Percentiles rank a stretch among this genome's conserved stretches.
Conservation (phyloP, 352 stramenopile genomes). For the Phytopythium sindhum region DNA sequence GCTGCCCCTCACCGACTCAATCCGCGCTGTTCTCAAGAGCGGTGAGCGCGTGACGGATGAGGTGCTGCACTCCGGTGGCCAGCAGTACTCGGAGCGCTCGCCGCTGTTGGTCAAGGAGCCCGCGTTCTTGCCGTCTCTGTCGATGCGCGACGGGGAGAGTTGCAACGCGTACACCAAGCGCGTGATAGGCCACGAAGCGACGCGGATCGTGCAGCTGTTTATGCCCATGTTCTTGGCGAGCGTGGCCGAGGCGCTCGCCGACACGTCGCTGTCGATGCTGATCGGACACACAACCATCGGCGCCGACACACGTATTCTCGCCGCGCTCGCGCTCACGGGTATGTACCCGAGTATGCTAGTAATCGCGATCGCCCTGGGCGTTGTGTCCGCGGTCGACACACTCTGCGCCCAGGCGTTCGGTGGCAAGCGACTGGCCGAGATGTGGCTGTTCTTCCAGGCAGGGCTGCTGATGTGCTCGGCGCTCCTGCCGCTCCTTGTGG, state of each 20-base stretch:
- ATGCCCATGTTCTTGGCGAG: constrained; percentile 10
- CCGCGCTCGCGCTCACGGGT: constrained; percentile 15
- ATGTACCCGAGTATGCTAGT: constrained; percentile 9
- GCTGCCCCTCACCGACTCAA: not conserved
- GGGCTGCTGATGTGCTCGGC: constrained; percentile 14
- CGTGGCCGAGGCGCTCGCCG: constrained; percentile 11
- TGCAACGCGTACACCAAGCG: not conserved
- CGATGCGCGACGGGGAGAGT: not conserved
- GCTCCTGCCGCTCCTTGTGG: constrained; percentile 10
- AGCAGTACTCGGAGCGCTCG: not conserved
- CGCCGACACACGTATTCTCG: constrained; percentile 21
- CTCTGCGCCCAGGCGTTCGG: constrained; percentile 32
- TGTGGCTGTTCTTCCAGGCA: constrained; percentile 38
- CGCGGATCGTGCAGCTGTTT: constrained; percentile 4
- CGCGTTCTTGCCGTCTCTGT: not conserved
- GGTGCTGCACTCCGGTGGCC: not conserved
- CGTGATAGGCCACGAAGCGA: constrained; percentile 12
- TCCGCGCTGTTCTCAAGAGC: not conserved
- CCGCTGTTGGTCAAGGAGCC: not conserved
- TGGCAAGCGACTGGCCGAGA: constrained; percentile 24
- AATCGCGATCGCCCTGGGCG: not conserved
- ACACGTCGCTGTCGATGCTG: constrained; percentile 15
- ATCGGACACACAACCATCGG: constrained; percentile 18
- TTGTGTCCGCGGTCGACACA: constrained; percentile 19
- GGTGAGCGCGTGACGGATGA: not conserved